Conservation (phyloP, 1,284 basidiomycete species). For the Fomitopsis betulina region DNA sequence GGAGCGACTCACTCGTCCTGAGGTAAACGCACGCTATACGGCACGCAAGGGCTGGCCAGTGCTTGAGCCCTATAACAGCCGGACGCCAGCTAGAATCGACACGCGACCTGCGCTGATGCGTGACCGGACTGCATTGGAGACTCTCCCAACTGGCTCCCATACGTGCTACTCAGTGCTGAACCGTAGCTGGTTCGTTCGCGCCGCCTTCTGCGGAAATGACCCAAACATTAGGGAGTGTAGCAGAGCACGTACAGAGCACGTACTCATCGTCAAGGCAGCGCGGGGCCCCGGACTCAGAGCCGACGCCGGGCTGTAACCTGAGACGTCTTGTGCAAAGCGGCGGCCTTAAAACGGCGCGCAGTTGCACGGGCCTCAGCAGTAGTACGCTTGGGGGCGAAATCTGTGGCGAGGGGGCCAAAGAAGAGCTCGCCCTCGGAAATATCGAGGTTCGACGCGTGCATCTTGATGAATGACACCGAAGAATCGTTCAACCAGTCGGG, state of each 20-base stretch:
- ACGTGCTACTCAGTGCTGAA: background rate
- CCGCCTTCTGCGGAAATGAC: background rate
- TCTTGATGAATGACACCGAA: background rate
- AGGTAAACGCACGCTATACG: background rate
- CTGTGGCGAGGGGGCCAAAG: background rate
- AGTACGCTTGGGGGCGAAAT: background rate
- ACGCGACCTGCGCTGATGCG: background rate
- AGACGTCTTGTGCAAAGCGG: background rate
- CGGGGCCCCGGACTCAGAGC: background rate
- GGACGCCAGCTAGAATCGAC: background rate
- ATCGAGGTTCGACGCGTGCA: background rate
- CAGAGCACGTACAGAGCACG: background rate
- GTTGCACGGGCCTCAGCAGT: background rate
- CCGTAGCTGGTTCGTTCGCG: background rate
- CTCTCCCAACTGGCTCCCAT: background rate
- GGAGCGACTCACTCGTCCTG: background rate
- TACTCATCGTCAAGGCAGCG: background rate
- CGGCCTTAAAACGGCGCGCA: background rate
- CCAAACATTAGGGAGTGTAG: too few relatives aligned
- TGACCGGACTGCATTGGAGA: background rate
- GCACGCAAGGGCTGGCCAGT: background rate
- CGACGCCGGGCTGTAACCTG: background rate
- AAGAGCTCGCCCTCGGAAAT: background rate
- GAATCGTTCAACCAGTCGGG: background rate
- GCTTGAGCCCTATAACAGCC: background rate